phyloP scores from a whole-genome alignment of 495 filamentous ascomycete species.

The Aspergillus haitiensis region DNA sequence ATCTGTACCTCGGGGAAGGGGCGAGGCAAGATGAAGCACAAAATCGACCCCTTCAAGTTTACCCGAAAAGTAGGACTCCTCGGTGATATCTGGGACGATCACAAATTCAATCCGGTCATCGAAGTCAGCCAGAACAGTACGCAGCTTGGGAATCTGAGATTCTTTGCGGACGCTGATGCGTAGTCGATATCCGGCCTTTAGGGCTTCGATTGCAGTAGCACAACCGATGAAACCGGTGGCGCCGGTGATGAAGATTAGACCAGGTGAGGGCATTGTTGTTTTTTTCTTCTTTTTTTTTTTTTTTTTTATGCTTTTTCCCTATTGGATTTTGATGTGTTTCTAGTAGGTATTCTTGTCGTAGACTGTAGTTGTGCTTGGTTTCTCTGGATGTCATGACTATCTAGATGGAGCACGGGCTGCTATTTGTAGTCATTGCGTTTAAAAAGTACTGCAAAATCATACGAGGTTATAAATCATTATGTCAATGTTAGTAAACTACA shows the following conservation, averaged over 20 bases:
- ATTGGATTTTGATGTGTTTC: no score
- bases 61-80: slow-evolving; percentile 29
- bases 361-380: no score
- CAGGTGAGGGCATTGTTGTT: not conserved
- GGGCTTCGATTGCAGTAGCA: slow-evolving; percentile 37
- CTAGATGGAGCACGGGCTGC: no score
- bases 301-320: no score
- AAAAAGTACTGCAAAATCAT: no score
- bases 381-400: no score
- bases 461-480: no score
- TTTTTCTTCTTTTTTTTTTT: no score
- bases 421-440: no score
- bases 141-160: slow-evolving; percentile 24
- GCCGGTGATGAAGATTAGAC: slow-evolving; percentile 48
- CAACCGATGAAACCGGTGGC: slow-evolving; percentile 46
- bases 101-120: slow-evolving; percentile 29
- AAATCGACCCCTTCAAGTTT: slow-evolving; percentile 38
- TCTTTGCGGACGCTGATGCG: slow-evolving; percentile 38
- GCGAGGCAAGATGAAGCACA: slow-evolving; percentile 44
- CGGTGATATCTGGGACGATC: slow-evolving; percentile 35
- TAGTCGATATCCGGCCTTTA: slow-evolving; percentile 40
- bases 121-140: slow-evolving; percentile 21
- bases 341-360: no score
- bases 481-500: no score
- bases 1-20: slow-evolving; percentile 30